Base-by-base conservation (phyloP, 495 filamentous ascomycete species). In the Penicillium goetzii region DNA sequence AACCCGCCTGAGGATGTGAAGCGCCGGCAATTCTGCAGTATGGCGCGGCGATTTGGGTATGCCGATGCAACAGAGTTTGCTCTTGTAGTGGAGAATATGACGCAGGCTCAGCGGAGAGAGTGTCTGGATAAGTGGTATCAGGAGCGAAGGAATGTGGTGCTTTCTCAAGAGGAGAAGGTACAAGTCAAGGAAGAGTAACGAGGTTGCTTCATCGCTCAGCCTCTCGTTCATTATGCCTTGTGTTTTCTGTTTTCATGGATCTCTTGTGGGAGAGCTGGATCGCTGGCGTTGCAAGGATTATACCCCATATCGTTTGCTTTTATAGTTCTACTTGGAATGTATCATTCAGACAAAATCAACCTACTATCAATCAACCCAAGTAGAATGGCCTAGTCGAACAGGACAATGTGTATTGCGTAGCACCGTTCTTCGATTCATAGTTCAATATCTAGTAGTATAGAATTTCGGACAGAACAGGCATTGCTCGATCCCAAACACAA, bases 31-130 rank as follows among this genome's bases (percentile, higher is more conserved):
- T 96, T 99, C 66, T 96, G 92, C 73, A 89, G 86, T 21, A 97
- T 97, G 92, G 92, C 92, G 9, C 83, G 81, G 69, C 83, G 82
- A 47, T 90, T 92, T 76, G 92, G 92, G 41, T 97, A 92, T 72
- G 73, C 80, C 7, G 87, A 86, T 77, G 87, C 87, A 8, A 90
- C 86, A 8, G 91, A 96, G 66, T 99, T 99, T 84, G 96, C 93
- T 50, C 82, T 97, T 49, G 89, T 92, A 10, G 95, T 99, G 14
- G 95, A 99, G 76, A 86, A 90, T 28, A 95, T 92, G 93, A 97
- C 92, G 61, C 92, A 93, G 78, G 91, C 88, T 68, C 85, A 96
- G 77, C 73, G 95, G 71, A 81, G 90, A 68, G 85, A 88, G 56
- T 92, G 86, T 74, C 80, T 99, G 61, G 92, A 97, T 56, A 79